These are phyloP conservation scores for Fusarium sp. DNA, from an alignment of 2,329 filamentous ascomycete species.

Conservation along the genomic window DNA sequence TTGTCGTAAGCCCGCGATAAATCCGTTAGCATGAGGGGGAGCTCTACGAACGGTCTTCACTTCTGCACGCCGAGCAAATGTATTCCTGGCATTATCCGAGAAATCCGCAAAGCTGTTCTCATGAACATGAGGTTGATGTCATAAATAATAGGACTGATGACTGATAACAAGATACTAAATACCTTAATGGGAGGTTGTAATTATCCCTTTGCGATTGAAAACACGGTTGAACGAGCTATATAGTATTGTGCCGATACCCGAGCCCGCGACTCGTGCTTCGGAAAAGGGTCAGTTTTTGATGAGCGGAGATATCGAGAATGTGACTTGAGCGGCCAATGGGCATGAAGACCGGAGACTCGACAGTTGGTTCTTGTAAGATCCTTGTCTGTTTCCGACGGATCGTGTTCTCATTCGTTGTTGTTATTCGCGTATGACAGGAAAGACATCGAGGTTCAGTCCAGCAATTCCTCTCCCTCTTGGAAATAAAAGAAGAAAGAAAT, in stretches of 20 bases:
- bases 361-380: neutral
- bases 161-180: rapidly evolving
- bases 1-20: neutral
- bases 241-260: neutral
- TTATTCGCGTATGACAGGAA: too few species aligned
- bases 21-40: neutral
- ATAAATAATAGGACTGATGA: neutral
- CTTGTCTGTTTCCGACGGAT: neutral
- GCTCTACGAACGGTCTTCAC: neutral
- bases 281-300: neutral
- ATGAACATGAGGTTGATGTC: rapidly evolving
- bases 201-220: neutral
- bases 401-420: neutral
- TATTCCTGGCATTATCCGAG: neutral
- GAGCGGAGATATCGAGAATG: neutral
- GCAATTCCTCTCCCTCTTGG: neutral
- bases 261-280: neutral
- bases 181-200: rapidly evolving
- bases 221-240: too few species aligned
- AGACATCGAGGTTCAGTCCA: neutral
- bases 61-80: neutral
- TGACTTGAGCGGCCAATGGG: neutral
- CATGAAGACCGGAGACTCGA: neutral
- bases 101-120: rapidly evolving
- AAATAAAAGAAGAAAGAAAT: neutral